Conservation (phyloP, 2,329 filamentous ascomycete species). For the Balansia obtecta region DNA sequence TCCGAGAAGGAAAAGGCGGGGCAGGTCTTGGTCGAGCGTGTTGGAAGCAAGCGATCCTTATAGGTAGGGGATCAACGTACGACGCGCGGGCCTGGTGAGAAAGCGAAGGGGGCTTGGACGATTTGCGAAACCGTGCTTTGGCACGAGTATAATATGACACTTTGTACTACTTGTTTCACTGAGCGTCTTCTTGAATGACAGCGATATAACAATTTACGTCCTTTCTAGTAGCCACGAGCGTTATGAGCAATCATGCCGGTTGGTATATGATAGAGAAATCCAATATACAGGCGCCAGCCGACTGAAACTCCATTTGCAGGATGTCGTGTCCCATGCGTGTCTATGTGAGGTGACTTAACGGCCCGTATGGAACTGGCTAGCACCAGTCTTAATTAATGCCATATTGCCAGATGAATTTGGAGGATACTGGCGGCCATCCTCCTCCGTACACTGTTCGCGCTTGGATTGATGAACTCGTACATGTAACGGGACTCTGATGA, state of each 20-base stretch:
- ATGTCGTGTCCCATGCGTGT: neutral
- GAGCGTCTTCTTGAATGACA: neutral
- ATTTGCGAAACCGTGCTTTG: neutral
- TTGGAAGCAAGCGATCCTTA: slow-evolving; percentile 1
- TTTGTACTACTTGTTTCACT: neutral
- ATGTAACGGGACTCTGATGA: no score
- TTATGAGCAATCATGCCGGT: neutral
- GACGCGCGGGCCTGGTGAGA: neutral
- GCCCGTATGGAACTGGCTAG: neutral
- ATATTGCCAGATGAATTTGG: no score
- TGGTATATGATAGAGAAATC: neutral
- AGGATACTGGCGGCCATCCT: no score
- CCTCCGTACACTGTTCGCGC: no score
- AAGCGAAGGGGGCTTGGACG: neutral
- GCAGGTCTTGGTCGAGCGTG: slow-evolving; percentile 9
- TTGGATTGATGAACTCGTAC: no score
- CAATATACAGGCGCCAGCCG: neutral
- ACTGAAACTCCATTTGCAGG: neutral
- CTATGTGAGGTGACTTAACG: neutral
- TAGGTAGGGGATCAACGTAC: neutral
- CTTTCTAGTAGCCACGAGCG: neutral
- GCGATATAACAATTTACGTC: neutral
- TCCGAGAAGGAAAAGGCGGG: slow-evolving; percentile 13
- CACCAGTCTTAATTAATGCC: no score
- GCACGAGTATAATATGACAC: neutral